Evolutionary conservation across 768 basidiomycete genomes (phyloP), one percentile per base, ranked within the genome.

Genomic region (Xerocomus brunneocitrinus): DNA sequence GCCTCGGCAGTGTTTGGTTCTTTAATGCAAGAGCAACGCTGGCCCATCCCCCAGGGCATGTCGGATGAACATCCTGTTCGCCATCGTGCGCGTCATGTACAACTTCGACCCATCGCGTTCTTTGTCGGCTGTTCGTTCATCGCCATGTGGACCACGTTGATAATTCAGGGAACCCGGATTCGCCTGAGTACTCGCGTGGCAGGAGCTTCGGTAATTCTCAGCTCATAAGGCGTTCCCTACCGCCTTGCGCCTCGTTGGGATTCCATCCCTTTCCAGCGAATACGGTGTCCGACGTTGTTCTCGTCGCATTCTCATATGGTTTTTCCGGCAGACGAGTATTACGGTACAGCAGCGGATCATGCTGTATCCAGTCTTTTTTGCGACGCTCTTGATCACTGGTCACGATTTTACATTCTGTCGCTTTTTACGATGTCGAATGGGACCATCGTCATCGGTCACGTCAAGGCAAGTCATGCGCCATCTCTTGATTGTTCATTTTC

Each of bases 21-120:
- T 48, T 10, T n/a, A 19, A n/a, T 5, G 25, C 10, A 47, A 25
- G 7, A 24, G 13, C 1, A 27, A 38, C 10, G 27, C 51, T 66
- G 22, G 57, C 8, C 16, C 3, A 31, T 39, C 0, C 10, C 14
- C 1, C 34, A 70, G 67, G 67, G 47, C 51, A 8, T 59, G 62
- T 50, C 61, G 67, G 12, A 47, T 52, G 24, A 67, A 68, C 50
- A 55, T 67, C 36, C 40, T 67, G 30, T 9, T 59, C 27, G 68
- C 66, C 14, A 55, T 66, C 48, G 39, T 66, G 14, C 62, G 56
- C 19, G 13, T 62, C 10, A 50, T 47, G 10, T 58, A 52, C 47
- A 5, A 3, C 53, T 56, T 9, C 53, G 47, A 5, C 57, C 52
- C 14, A 25, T 58, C 27, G 32, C 46, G 0, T 46, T 13, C 43